phyloP scores from a whole-genome alignment of 2,329 filamentous ascomycete genomes.

The Chaetoscypha palmicola region DNA sequence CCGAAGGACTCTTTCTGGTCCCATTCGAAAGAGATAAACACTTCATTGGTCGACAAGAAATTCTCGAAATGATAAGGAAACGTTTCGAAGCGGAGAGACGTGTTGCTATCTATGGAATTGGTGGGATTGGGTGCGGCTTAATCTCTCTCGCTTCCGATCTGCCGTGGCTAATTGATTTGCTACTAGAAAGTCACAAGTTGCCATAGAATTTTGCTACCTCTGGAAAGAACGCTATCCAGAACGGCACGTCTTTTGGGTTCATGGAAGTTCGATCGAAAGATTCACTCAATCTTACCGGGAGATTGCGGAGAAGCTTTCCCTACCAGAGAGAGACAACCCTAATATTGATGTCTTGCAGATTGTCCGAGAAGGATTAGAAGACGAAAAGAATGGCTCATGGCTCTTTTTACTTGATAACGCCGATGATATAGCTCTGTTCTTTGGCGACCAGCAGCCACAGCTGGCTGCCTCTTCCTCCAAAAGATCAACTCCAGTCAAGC shows the following conservation, averaged over 20 bases:
- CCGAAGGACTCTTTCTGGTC: too few species aligned
- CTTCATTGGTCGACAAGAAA: background rate
- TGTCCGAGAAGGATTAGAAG: conserved; percentile 11
- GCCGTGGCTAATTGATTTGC: background rate
- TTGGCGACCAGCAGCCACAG: too few species aligned
- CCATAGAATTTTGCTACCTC: conserved; percentile 32
- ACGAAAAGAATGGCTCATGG: conserved; percentile 13
- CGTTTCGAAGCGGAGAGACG: background rate
- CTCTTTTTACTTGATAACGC: conserved; percentile 19
- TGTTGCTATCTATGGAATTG: background rate
- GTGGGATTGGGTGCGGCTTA: conserved; percentile 16
- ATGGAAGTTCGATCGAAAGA: conserved; percentile 3
- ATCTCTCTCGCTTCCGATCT: too few species aligned
- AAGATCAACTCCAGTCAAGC: background rate
- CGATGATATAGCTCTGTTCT: conserved; percentile 11
- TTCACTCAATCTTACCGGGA: conserved; percentile 13
- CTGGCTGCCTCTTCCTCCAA: too few species aligned
- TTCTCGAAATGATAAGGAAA: background rate
- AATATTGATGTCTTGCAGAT: conserved; percentile 10
- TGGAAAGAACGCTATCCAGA: conserved; percentile 16
- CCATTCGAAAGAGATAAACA: background rate
- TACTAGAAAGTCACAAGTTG: conserved; percentile 30
- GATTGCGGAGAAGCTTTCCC: conserved; percentile 11
- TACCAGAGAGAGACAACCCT: conserved; percentile 10
- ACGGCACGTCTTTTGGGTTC: conserved; percentile 33